A percentile compares a stretch with the other conserved stretches of the same genome.
phyloP scores from a whole-genome alignment of 345 rosid genomes.

The Brassica napus region Da-Ae NC_063447.1:57319501-57320000 shows the following conservation, averaged over 20 bases:
- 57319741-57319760: constrained; percentile 66
- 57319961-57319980: constrained; percentile 93
- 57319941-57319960: constrained; percentile 98
- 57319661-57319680: constrained; percentile 49
- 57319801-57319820: constrained; percentile 41
- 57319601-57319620: constrained; percentile 73
- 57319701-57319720: constrained; percentile 60
- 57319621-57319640: constrained; percentile 74
- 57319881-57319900: constrained; percentile 63
- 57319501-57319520: constrained; percentile 49
- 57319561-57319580: constrained; percentile 59
- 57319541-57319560: constrained; percentile 56
- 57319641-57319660: constrained; percentile 54
- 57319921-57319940: constrained; percentile 85
- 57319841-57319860: constrained; percentile 73
- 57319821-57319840: constrained; percentile 59
- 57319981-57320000: constrained; percentile 90
- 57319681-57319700: constrained; percentile 46
- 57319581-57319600: constrained; percentile 73
- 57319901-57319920: constrained; percentile 84
- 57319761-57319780: constrained; percentile 75
- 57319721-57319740: constrained; percentile 63
- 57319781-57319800: constrained; percentile 41
- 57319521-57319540: constrained; percentile 62
- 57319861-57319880: constrained; percentile 90